Conservation (phyloP, 1,284 basidiomycete genomes). For the Austropuccinia psidii region DNA sequence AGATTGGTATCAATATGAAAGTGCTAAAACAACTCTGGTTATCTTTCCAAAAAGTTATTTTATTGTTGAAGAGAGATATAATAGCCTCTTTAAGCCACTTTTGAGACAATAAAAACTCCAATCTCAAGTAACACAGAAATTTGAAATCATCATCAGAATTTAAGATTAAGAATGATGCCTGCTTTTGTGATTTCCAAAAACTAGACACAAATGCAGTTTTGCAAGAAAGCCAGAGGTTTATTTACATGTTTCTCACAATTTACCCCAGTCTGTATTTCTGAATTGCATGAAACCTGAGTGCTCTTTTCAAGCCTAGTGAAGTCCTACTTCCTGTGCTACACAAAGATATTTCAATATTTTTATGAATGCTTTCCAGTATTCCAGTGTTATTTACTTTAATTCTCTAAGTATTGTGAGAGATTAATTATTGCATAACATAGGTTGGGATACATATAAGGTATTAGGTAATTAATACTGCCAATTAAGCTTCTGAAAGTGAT, state of each 20-base stretch:
- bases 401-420: neutral
- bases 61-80: too few relatives aligned
- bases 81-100: too few relatives aligned
- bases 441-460: neutral
- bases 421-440: neutral
- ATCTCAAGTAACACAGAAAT: constrained; percentile 51
- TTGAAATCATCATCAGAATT: constrained; percentile 49
- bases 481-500: neutral
- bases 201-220: neutral
- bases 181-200: constrained; percentile 24
- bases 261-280: constrained; percentile 37
- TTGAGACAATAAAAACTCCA: constrained; percentile 51
- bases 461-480: neutral
- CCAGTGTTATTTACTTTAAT: neutral
- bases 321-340: neutral
- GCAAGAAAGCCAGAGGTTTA: constrained; percentile 33
- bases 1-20: too few relatives aligned
- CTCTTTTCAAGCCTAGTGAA: neutral
- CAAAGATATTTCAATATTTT: neutral
- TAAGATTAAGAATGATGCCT: constrained; percentile 14
- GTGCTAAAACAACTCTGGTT: too few relatives aligned
- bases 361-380: neutral
- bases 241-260: neutral
- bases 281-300: neutral
- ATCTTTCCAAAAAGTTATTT: too few relatives aligned